Conservation (phyloP, 768 basidiomycete species). For the Phaffia australis region DNA sequence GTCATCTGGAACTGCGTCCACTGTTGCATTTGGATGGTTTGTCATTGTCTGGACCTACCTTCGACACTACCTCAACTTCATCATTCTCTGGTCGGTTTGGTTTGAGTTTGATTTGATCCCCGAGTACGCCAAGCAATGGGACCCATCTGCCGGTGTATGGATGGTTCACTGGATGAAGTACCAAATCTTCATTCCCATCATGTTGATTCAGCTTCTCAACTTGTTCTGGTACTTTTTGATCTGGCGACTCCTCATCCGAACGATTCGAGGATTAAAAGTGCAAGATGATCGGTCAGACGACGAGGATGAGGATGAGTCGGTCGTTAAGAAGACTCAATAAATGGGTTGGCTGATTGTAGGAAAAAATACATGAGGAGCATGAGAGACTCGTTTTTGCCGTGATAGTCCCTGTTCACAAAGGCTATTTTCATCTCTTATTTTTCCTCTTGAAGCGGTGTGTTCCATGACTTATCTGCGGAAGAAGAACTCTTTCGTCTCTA, state of each 20-base stretch:
- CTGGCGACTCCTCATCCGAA: slow-evolving; percentile 55
- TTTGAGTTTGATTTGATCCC: slow-evolving; percentile 62
- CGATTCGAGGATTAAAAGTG: slow-evolving; percentile 27
- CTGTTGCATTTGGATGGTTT: slow-evolving; percentile 55
- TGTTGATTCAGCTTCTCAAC: slow-evolving; percentile 70
- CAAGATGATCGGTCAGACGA: slow-evolving; percentile 64
- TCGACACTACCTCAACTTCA: slow-evolving; percentile 80
- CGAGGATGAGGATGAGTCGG: slow-evolving; percentile 42
- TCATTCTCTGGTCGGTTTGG: slow-evolving; percentile 81
- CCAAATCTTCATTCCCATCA: slow-evolving; percentile 54
- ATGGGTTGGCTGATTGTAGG: not conserved
- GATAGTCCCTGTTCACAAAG: too few species aligned
- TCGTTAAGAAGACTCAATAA: slow-evolving; percentile 17
- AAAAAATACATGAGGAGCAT: not conserved
- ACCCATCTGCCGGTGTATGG: slow-evolving; percentile 55
- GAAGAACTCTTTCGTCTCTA: too few species aligned
- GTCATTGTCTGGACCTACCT: slow-evolving; percentile 81
- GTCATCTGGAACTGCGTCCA: slow-evolving; percentile 42
- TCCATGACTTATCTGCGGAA: too few species aligned
- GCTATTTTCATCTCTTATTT: too few species aligned
- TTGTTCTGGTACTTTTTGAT: slow-evolving; percentile 90
- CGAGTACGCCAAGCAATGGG: slow-evolving; percentile 50
- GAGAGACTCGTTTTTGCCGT: not conserved
- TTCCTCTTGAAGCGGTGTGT: too few species aligned
- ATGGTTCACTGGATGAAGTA: slow-evolving; percentile 44